Base-by-base conservation (phyloP, 345 rosid species). In the Aurinia saxatilis region DNA sequence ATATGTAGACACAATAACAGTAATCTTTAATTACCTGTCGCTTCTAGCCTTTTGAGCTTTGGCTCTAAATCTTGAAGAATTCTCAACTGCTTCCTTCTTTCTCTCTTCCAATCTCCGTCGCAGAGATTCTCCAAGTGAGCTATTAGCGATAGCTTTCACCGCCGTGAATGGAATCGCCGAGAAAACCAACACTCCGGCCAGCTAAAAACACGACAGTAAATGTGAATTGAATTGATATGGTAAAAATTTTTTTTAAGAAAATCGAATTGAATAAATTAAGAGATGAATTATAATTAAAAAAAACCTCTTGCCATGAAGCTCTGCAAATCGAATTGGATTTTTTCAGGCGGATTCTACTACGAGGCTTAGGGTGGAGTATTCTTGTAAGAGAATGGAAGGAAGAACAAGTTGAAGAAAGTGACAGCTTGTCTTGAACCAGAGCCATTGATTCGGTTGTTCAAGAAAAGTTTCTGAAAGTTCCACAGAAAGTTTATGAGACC, bases 261-360 rank as follows among this genome's bases (percentile, higher is more conserved):
- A n/a, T n/a, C n/a, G n/a, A n/a, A n/a, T n/a, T n/a, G n/a, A n/a
- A n/a, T n/a, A n/a, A n/a, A n/a, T n/a, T n/a, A n/a, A n/a, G n/a
- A n/a, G n/a, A n/a, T n/a, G n/a, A n/a, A n/a, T n/a, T n/a, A n/a
- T n/a, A n/a, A n/a, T 5, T 6, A 4, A 47, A 56, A 14, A 36
- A 11, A 66, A 83, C 90, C 91, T 90, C 97, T 72, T 87, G 89
- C 95, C 97, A 90, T 4, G 97, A 82, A 51, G 93, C 93, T 80
- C 63, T 81, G 75, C 87, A 85, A 74, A 61, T 35, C 10, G 77
- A 81, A 40, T 40, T 50, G 9, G 70, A 63, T 21, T n/a, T 74
- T 47, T 38, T 39, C 50, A 35, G 9, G 23, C 39, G 13, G 31
- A 60, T 6, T 15, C 21, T 11, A 37, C 42, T 27, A 60, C 37